phyloP scores from a whole-genome alignment of 306 rosid species.

The Prunus mume region DNA sequence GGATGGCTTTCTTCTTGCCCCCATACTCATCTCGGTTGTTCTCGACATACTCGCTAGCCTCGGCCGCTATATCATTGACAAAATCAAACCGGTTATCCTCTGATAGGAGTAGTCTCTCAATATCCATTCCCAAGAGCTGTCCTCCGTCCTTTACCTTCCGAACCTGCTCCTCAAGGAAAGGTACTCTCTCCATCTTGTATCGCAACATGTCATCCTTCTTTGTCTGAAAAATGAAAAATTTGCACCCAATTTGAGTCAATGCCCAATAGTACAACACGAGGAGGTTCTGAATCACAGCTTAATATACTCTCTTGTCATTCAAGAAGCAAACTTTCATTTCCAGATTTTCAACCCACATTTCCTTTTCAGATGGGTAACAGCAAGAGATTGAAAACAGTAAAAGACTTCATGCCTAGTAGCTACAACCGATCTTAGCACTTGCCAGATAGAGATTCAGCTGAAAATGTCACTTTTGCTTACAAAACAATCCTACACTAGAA shows the following conservation, averaged over 20 bases:
- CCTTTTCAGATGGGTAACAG: background rate
- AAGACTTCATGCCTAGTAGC: background rate
- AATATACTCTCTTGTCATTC: background rate
- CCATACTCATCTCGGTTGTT: conserved; percentile 80
- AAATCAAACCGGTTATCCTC: conserved; percentile 85
- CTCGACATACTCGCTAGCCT: conserved; percentile 77
- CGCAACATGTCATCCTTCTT: conserved; percentile 61
- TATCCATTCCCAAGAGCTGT: conserved; percentile 63
- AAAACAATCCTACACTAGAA: background rate
- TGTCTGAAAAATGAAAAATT: conserved; percentile 34
- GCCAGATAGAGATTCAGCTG: background rate
- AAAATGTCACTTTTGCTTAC: background rate
- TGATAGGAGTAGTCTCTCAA: conserved; percentile 60
- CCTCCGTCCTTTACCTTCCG: conserved; percentile 75
- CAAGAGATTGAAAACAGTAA: background rate
- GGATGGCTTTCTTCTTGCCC: conserved; percentile 80
- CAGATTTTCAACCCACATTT: background rate
- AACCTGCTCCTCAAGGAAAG: conserved; percentile 91
- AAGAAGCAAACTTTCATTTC: background rate
- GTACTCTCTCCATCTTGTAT: conserved; percentile 59
- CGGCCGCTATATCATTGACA: conserved; percentile 84
- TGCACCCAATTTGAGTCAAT: background rate
- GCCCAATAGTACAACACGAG: background rate
- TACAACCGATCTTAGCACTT: background rate
- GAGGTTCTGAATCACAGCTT: background rate